These are phyloP conservation scores for Phytomonas francai DNA, from an alignment of 208 protist genomes.

Conservation along the genomic window DNA sequence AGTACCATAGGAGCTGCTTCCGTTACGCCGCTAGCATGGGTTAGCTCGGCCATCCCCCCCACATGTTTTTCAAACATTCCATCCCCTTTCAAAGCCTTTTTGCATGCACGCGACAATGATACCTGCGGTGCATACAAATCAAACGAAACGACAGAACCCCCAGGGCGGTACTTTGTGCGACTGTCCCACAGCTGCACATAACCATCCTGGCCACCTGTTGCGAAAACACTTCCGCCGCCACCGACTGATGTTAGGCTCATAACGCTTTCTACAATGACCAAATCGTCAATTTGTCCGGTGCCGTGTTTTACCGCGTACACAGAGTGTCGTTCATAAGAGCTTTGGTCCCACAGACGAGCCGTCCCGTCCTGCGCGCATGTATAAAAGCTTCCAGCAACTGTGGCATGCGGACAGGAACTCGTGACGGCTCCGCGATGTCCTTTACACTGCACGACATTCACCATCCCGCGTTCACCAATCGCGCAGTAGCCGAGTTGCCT, in stretches of 20 bases:
- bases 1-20: constrained; percentile 12
- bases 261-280: constrained; percentile 59
- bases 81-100: neutral
- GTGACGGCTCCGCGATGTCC: constrained; percentile 69
- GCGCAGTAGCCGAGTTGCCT: constrained; percentile 64
- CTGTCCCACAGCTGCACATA: constrained; percentile 70
- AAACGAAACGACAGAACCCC: constrained; percentile 27
- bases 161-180: constrained; percentile 60
- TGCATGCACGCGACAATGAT: neutral
- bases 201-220: constrained; percentile 59
- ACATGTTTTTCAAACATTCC: constrained; percentile 43
- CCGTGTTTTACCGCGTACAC: constrained; percentile 70
- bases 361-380: constrained; percentile 65
- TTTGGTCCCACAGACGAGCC: constrained; percentile 51
- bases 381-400: constrained; percentile 30
- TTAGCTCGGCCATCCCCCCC: constrained; percentile 53
- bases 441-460: constrained; percentile 67
- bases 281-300: constrained; percentile 60
- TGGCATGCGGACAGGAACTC: constrained; percentile 31
- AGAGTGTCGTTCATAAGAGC: constrained; percentile 32
- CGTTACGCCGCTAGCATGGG: neutral
- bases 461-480: constrained; percentile 59
- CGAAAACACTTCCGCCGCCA: constrained; percentile 38
- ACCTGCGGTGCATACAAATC: constrained; percentile 26
- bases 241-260: constrained; percentile 15